Evolutionary conservation across 192 early-diverging fungal genomes (phyloP), one percentile per base, ranked within the genome.

Genomic region (Phycomyces blakesleeanus): DNA sequence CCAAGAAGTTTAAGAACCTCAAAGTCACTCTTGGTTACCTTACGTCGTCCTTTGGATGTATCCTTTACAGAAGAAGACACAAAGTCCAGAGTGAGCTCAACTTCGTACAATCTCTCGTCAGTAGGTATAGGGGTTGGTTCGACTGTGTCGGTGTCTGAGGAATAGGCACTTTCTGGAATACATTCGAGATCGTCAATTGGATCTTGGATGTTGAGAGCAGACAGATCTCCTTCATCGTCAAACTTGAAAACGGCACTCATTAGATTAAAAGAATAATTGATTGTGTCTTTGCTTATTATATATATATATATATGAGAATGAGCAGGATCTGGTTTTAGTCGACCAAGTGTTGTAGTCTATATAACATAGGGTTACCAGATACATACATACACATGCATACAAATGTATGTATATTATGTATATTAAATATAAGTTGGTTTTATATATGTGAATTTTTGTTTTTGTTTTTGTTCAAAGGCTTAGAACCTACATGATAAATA

Each of bases 1-100:
- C 81, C 81, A 56, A 82, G 69, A 11, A 82, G 62, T 47, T 82
- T 82, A 37, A 82, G 56, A 64, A 71, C 64, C 55, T 77, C 75
- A 73, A 82, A 82, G 51, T 82, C 81, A 55, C 74, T 75, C 51
- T 72, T 64, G 20, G 64, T 57, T 50, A 82, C 75, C 55, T 79
- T 82, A 50, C 73, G 63, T 26, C 12, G 67, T 63, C 25, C 64
- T 55, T 14, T 62, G 62, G 60, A 55, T 57, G 55, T 73, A 64
- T 20, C 52, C n/a, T 52, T 65, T 8, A 67, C 59, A 3, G 72
- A 69, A 55, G 75, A 71, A 16, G 75, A 73, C 55, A 80, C 74
- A 59, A 76, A 82, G 27, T 70, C 60, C 40, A 72, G 63, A 59
- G 72, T 64, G 11, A 82, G 69, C 25, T 65, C 61, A 16, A 82